Conservation (phyloP, 2,329 filamentous ascomycete species). For the Aspergillus vadensis region DNA sequence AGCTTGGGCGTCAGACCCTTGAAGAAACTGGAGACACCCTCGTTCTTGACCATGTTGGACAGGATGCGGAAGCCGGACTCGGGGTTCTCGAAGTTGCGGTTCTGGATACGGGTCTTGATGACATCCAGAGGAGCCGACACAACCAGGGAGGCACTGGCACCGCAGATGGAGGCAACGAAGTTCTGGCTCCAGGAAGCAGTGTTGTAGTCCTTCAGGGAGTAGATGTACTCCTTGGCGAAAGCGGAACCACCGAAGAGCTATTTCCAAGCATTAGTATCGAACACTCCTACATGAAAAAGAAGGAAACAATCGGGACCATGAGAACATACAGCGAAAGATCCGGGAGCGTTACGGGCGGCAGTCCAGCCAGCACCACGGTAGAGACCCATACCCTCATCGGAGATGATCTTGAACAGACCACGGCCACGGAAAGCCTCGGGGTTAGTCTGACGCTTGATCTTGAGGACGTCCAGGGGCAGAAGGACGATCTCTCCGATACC, state of each 20-base stretch:
- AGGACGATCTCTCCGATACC: slow-evolving; percentile 97
- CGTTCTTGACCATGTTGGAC: slow-evolving; percentile 87
- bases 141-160: slow-evolving; percentile 90
- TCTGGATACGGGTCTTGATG: slow-evolving; percentile 98
- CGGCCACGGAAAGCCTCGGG: slow-evolving; percentile 95
- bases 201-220: slow-evolving; percentile 91
- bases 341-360: slow-evolving; percentile 92
- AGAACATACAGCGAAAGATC: slow-evolving; percentile 83
- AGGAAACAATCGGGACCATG: slow-evolving; percentile 19
- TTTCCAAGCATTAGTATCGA: slow-evolving; percentile 13
- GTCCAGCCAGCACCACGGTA: slow-evolving; percentile 99
- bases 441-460: slow-evolving; percentile 99
- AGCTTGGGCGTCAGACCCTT: slow-evolving; percentile 97
- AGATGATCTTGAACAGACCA: slow-evolving; percentile 84
- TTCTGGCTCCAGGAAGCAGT: slow-evolving; percentile 91
- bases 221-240: slow-evolving; percentile 96
- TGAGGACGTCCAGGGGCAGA: slow-evolving; percentile 91
- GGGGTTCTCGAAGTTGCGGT: slow-evolving; percentile 97
- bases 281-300: neutral
- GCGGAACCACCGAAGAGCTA: slow-evolving; percentile 96
- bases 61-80: slow-evolving; percentile 92
- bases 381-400: slow-evolving; percentile 90
- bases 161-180: slow-evolving; percentile 93
- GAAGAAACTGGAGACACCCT: slow-evolving; percentile 87
- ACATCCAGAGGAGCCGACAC: slow-evolving; percentile 97